Evolutionary conservation across 257 asterid genomes (phyloP), one percentile per base, ranked within the genome.

Genomic region (Solanum corneliomulleri): DNA sequence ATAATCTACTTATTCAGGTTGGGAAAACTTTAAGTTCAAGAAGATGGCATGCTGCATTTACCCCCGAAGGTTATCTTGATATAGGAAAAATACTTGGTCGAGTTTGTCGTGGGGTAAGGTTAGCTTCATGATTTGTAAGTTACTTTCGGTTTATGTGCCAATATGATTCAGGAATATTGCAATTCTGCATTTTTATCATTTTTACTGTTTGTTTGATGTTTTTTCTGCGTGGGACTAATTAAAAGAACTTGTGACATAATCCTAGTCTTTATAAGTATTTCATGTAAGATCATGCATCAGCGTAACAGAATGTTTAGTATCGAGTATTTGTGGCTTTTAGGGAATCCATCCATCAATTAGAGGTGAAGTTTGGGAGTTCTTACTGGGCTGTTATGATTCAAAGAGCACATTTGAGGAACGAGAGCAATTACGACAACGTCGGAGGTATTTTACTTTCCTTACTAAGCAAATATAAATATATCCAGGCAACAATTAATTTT

Each of bases 341-440:
- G 99, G 99, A 37, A 91, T 97, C 88, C 99, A 97, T 86, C 99
- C 99, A 81, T 91, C 99, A 33, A 95, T 97, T 86, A 95, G 98
- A 93, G 99, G 98, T 87, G 99, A 96, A 89, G 99, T 97, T 86
- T 97, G 99, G 99, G 99, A 97, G 85, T 97, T 97, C 89, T 92
- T 97, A 83, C 91, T 97, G 92, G 99, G 99, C 56, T 96, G 98
- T 90, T 97, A 90, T 86, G 98, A 95, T 84, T 95, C 99, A 66
- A 89, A 88, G 91, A 96, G 99, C 93, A 93, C 96, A 86, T 95
- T 90, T 88, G 98, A 93, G 8, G 99, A 96, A 87, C 95, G 98
- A 88, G 97, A 95, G 87, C 93, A 95, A 86, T 87, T 93, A 89
- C 93, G 98, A 72, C 92, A 92, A 84, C 88, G 90, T 21, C 93